These are phyloP conservation scores for Saturnispora serradocipensis DNA, from an alignment of 805 yeast species.

Conservation along the genomic window DNA sequence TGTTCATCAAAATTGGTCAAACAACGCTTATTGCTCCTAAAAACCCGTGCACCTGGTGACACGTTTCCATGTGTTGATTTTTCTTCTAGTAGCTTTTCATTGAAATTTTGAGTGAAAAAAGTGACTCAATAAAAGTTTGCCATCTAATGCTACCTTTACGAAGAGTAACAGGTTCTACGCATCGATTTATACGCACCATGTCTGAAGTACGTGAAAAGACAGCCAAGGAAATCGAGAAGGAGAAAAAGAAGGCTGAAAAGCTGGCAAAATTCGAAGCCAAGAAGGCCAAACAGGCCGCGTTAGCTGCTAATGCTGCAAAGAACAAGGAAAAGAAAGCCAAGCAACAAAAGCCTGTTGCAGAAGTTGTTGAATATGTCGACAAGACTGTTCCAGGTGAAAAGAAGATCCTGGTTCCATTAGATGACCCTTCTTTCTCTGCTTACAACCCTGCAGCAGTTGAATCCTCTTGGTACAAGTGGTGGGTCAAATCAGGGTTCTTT, in stretches of 20 bases:
- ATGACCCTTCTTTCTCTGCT: conserved; percentile 89
- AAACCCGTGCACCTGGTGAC: neutral
- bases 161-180: conserved; percentile 1
- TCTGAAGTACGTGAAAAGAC: conserved; percentile 31
- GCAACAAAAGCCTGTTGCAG: conserved; percentile 60
- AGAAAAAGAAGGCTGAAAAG: conserved; percentile 49
- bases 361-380: conserved; percentile 80
- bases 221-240: conserved; percentile 65
- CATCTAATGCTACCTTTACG: conserved; percentile 4
- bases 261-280: conserved; percentile 67
- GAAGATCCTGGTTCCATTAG: conserved; percentile 77
- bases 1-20: neutral
- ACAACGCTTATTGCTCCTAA: neutral
- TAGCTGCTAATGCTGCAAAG: conserved; percentile 37
- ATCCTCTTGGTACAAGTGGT: conserved; percentile 97
- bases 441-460: conserved; percentile 90
- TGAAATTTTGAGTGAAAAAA: neutral
- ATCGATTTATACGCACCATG: conserved; percentile 3
- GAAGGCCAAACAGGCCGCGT: conserved; percentile 61
- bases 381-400: conserved; percentile 82
- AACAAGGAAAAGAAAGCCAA: conserved; percentile 51
- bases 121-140: conserved; percentile 8
- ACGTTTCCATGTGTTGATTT: neutral
- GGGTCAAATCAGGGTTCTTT: conserved; percentile 82
- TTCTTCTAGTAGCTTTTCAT: neutral